Evolutionary conservation across 2,329 filamentous ascomycete genomes (phyloP), one percentile per base, ranked within the genome.

Genomic region (Alternaria sp.): DNA sequence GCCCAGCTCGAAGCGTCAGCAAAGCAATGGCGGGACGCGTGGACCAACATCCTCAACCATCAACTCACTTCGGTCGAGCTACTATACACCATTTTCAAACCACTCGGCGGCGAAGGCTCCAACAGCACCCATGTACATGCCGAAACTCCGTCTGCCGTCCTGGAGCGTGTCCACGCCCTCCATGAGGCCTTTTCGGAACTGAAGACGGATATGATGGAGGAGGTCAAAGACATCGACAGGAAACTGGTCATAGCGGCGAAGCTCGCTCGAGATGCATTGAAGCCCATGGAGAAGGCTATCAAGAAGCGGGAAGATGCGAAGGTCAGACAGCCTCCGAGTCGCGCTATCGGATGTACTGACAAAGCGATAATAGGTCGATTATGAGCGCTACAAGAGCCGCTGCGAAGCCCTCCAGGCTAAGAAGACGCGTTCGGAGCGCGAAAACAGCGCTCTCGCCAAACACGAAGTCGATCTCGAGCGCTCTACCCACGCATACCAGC

Each of bases 301-400:
- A 95, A 94, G 81, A 93, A 92, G 78, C 84, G 93, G 48, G 92
- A 95, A 74, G 91, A 94, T 71, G 92, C 89, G 79, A 90, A 92
- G 81, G 85, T 86, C 61, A 10, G 73, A 16, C 30, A 34, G 5
- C 3, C 14, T 11, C 5, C 2, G 6, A 4, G n/a, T 16, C 2
- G 20, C 22, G 1, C 27, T 25, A 10, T 28, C 11, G 12, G 25
- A 18, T 7, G 27, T 28, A 41, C 66, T 74, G 30, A 73, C 62
- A n/a, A 49, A 25, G 11, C 10, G 9, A n/a, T 11, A 54, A 44
- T 68, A 89, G 85, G 77, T 94, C 60, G 93, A 96, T 75, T 95
- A 89, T 73, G 93, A 97, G 79, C 87, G 91, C 68, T 89, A 89
- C 67, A 89, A 92, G 76, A 87, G 89, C 68, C 88, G 89, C 63